phyloP scores from a whole-genome alignment of 306 rosid genomes.

The Sesbania bispinosa region DNA sequence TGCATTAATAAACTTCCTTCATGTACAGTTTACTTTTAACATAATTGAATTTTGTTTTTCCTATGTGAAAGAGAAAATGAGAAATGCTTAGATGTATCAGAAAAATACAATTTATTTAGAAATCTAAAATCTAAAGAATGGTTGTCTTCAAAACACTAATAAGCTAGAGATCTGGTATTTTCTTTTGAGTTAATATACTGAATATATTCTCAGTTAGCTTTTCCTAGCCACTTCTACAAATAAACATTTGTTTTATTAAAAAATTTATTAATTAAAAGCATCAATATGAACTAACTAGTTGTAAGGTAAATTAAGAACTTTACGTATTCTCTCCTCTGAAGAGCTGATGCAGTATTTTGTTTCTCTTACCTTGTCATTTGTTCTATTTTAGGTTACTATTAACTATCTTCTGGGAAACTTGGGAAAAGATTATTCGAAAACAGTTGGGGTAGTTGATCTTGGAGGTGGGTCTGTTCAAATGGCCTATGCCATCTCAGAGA shows the following conservation, averaged over 20 bases:
- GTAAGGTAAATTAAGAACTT: constrained; percentile 12
- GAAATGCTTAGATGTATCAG: constrained; percentile 12
- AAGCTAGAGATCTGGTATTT: constrained; percentile 9
- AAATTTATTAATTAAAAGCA: constrained; percentile 6
- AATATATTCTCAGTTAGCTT: constrained; percentile 1
- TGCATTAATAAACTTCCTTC: background rate
- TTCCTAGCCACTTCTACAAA: background rate
- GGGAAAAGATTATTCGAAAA: constrained; percentile 49
- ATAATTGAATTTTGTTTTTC: background rate
- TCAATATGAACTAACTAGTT: constrained; percentile 4
- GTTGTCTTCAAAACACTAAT: background rate
- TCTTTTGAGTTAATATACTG: constrained; percentile 2
- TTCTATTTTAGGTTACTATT: constrained; percentile 60
- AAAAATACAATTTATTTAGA: background rate
- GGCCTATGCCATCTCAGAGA: constrained; percentile 73
- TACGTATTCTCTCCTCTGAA: constrained; percentile 7
- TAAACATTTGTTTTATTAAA: background rate
- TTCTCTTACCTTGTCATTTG: constrained; percentile 30
- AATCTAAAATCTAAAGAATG: background rate
- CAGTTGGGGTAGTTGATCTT: constrained; percentile 72
- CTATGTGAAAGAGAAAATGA: background rate
- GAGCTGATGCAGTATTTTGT: constrained; percentile 12
- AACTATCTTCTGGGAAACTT: constrained; percentile 60
- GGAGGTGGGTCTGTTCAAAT: constrained; percentile 95
- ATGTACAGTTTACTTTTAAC: background rate